Evolutionary conservation across 2,329 filamentous ascomycete genomes (phyloP).

Genomic region (Penicillium italicum): DNA sequence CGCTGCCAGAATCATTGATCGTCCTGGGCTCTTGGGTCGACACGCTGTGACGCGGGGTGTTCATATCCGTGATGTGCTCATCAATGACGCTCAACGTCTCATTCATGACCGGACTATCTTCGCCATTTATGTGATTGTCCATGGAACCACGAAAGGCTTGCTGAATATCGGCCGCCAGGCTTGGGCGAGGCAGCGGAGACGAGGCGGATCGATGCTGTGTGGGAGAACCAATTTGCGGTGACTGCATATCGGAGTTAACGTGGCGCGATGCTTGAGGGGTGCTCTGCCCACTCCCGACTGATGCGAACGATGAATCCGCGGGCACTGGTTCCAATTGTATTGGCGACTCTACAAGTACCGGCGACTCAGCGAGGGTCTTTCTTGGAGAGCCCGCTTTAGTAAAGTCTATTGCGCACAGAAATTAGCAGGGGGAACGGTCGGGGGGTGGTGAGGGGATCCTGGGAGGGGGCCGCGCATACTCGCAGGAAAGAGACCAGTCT

Average conservation of each 20-base stretch:
- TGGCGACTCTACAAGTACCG: conserved; percentile 10
- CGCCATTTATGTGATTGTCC: conserved; percentile 49
- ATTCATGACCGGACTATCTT: conserved; percentile 78
- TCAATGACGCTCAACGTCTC: conserved; percentile 95
- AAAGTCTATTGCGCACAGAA: conserved; percentile 14
- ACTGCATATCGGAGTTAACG: conserved; percentile 32
- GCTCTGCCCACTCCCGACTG: conserved; percentile 33
- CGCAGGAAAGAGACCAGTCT: conserved; percentile 48
- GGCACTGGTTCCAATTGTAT: conserved; percentile 17
- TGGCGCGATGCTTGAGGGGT: conserved; percentile 43
- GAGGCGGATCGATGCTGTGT: conserved; percentile 35
- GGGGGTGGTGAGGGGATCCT: background rate
- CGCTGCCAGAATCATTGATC: conserved; percentile 76
- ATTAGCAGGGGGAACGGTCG: background rate
- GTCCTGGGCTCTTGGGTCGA: conserved; percentile 50
- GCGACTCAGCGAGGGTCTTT: conserved; percentile 7
- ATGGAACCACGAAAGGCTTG: conserved; percentile 46
- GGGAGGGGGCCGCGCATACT: conserved; percentile 31
- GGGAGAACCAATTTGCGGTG: conserved; percentile 22
- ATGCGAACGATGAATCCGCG: conserved; percentile 22
- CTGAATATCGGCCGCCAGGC: conserved; percentile 40
- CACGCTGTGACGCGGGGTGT: conserved; percentile 56
- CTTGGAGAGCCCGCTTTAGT: conserved; percentile 4
- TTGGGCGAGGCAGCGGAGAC: conserved; percentile 35
- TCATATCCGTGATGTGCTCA: conserved; percentile 90